Conservation (phyloP, 345 rosid species). For the Pistacia atlantica region DNA sequence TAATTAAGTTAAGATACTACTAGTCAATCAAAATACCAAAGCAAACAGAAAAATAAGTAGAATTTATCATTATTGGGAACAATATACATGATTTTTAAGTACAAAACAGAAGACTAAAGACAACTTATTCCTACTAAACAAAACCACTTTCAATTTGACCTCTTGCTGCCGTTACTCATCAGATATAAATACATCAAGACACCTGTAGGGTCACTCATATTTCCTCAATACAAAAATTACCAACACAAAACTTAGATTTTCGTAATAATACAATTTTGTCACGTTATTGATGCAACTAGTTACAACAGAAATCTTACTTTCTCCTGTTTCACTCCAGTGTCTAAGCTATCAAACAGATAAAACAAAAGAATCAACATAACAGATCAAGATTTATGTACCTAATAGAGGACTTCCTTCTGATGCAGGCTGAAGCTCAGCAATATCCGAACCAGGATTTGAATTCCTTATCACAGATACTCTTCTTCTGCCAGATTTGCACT, state of each 20-base stretch:
- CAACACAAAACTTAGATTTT: neutral
- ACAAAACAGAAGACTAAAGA: neutral
- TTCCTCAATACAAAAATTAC: neutral
- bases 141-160: neutral
- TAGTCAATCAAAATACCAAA: neutral
- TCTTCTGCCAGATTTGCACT: slow-evolving; percentile 47
- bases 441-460: slow-evolving; percentile 64
- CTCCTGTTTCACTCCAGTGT: neutral
- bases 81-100: neutral
- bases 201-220: neutral
- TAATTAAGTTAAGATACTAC: neutral
- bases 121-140: neutral
- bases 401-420: slow-evolving; percentile 85
- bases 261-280: neutral
- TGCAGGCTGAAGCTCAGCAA: slow-evolving; percentile 78
- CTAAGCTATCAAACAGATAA: neutral
- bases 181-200: neutral
- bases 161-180: neutral
- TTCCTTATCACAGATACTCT: slow-evolving; percentile 55
- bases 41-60: neutral
- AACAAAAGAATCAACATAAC: slow-evolving; percentile 4
- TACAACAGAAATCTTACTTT: neutral
- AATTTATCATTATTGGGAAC: neutral
- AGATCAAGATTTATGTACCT: slow-evolving; percentile 43
- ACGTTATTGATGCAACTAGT: neutral